Percentiles rank a stretch among this genome's conserved stretches.
These are phyloP conservation scores for Colletotrichum echinochloae DNA, from an alignment of 2,329 filamentous ascomycete genomes.

Conservation along the genomic window DNA sequence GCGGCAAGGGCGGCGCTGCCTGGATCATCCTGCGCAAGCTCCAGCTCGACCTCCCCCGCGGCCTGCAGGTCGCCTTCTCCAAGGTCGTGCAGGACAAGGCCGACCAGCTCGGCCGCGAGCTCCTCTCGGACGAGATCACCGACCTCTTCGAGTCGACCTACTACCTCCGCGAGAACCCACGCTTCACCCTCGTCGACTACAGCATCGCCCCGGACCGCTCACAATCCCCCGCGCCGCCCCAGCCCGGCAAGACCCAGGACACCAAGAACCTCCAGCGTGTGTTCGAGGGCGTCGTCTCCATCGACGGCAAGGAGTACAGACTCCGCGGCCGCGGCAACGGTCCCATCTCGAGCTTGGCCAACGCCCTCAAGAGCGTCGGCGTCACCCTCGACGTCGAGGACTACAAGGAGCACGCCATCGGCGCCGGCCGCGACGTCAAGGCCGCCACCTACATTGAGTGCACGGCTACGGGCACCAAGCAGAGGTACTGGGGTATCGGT, in stretches of 20 bases:
- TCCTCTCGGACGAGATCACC: conserved; percentile 86
- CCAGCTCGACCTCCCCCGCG: conserved; percentile 91
- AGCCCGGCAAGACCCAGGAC: conserved; percentile 77
- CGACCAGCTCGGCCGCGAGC: conserved; percentile 84
- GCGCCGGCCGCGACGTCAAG: conserved; percentile 83
- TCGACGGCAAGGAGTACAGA: conserved; percentile 83
- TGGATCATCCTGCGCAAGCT: conserved; percentile 94
- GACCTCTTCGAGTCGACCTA: conserved; percentile 91
- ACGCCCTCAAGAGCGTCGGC: conserved; percentile 81
- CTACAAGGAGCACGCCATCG: conserved; percentile 97
- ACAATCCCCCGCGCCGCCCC: conserved; percentile 75
- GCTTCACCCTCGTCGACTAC: conserved; percentile 92
- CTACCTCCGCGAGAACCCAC: conserved; percentile 83
- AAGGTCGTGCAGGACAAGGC: conserved; percentile 86
- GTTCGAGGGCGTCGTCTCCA: conserved; percentile 86
- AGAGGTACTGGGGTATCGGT: conserved; percentile 89
- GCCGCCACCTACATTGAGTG: conserved; percentile 97
- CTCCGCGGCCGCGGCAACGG: conserved; percentile 88
- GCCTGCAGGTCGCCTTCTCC: conserved; percentile 91
- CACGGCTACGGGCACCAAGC: conserved; percentile 72
- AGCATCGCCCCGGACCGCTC: conserved; percentile 88
- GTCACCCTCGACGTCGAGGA: conserved; percentile 92
- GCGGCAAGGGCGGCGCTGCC: conserved; percentile 92
- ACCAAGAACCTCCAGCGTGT: conserved; percentile 83
- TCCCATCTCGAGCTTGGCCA: conserved; percentile 88